Conservation (phyloP, 2,329 filamentous ascomycete species). For the Myriosclerotinia scirpicola region DNA sequence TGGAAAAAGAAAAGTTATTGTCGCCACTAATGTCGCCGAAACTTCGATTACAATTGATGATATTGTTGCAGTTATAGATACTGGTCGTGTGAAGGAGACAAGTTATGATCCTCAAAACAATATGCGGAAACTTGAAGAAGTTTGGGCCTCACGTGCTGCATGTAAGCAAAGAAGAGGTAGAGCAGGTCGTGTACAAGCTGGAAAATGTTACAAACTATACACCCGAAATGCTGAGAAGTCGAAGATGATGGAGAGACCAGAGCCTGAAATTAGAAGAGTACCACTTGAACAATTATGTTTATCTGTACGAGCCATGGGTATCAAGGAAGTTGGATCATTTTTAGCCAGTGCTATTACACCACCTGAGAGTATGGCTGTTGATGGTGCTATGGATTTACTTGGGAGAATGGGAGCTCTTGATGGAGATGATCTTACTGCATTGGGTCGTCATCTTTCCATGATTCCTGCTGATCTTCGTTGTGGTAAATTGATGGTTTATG, state of each 20-base stretch:
- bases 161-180: slow-evolving; percentile 93
- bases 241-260: slow-evolving; percentile 83
- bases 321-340: slow-evolving; percentile 77
- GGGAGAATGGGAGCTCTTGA: slow-evolving; percentile 86
- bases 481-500: slow-evolving; percentile 93
- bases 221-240: slow-evolving; percentile 77
- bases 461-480: slow-evolving; percentile 91
- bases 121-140: slow-evolving; percentile 91
- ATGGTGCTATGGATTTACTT: slow-evolving; percentile 77
- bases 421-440: slow-evolving; percentile 80
- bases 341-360: slow-evolving; percentile 85
- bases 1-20: slow-evolving; percentile 87
- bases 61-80: slow-evolving; percentile 93
- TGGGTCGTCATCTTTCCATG: slow-evolving; percentile 91
- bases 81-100: slow-evolving; percentile 93
- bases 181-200: slow-evolving; percentile 87
- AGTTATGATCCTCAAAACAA: slow-evolving; percentile 90
- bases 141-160: slow-evolving; percentile 90
- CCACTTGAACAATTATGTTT: slow-evolving; percentile 92
- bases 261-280: slow-evolving; percentile 90
- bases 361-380: slow-evolving; percentile 79
- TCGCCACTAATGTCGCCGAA: slow-evolving; percentile 95
- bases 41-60: slow-evolving; percentile 99
- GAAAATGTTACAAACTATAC: slow-evolving; percentile 93
- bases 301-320: slow-evolving; percentile 92